These are phyloP conservation scores for Lepidium africanum DNA, from an alignment of 345 rosid genomes.

Conservation along the genomic window DNA sequence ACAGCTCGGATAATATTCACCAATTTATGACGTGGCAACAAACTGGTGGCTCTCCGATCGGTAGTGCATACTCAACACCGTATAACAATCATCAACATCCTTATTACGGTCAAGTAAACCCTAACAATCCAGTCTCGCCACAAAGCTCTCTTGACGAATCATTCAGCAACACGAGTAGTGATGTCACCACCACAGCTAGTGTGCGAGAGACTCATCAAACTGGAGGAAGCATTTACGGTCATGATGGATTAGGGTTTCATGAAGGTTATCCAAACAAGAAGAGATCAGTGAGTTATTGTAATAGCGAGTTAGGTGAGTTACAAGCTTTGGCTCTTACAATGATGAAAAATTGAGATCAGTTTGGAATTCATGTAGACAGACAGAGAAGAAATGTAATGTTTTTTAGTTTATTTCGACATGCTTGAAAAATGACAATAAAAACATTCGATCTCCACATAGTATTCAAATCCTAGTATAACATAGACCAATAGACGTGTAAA, in stretches of 20 bases:
- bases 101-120: constrained; percentile 32
- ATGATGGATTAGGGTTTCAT: constrained; percentile 26
- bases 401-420: not conserved
- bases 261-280: constrained; percentile 28
- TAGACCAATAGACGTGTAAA: too few species aligned
- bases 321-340: constrained; percentile 79
- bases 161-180: constrained; percentile 29
- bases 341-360: constrained; percentile 54
- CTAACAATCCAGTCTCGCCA: constrained; percentile 49
- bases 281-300: constrained; percentile 29
- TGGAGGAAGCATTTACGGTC: constrained; percentile 9
- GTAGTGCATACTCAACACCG: constrained; percentile 18
- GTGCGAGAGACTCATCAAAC: constrained; percentile 14
- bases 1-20: constrained; percentile 4
- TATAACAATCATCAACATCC: constrained; percentile 7
- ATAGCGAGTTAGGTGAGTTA: constrained; percentile 64
- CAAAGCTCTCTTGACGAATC: constrained; percentile 76
- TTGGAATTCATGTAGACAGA: constrained; percentile 6
- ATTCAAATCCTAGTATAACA: too few species aligned
- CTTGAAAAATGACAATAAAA: not conserved
- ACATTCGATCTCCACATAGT: not conserved
- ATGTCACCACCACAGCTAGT: constrained; percentile 16
- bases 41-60: constrained; percentile 27
- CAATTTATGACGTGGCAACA: constrained; percentile 19
- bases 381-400: not conserved